Conservation (phyloP, 1,139 yeast genomes). For the Hyphopichia pseudoburtonii region DNA sequence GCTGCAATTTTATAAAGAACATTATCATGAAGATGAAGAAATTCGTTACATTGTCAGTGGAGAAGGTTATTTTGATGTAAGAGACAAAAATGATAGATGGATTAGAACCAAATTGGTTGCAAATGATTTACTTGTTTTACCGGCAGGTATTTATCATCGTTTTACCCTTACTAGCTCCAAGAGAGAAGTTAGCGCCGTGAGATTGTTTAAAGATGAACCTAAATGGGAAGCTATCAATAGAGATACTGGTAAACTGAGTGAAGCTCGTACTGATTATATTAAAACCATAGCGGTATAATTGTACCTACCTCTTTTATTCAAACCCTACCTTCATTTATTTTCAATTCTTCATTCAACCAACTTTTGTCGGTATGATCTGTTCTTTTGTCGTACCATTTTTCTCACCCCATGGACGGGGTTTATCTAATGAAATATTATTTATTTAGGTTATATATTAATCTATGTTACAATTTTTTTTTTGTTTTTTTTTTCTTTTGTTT, state of each 20-base stretch:
- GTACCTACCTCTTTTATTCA: background rate
- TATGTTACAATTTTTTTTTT: no score
- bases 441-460: no score
- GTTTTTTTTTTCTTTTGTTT: no score
- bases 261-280: constrained; percentile 34
- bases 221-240: constrained; percentile 92
- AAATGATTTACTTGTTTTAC: constrained; percentile 72
- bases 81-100: constrained; percentile 73
- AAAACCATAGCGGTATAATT: constrained; percentile 26
- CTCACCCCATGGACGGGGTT: no score
- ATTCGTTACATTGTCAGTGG: constrained; percentile 89
- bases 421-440: no score
- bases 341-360: no score
- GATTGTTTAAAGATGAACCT: constrained; percentile 92
- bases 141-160: constrained; percentile 92
- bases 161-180: constrained; percentile 66
- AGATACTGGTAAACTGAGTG: constrained; percentile 27
- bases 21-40: constrained; percentile 96
- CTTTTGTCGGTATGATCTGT: no score
- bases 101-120: constrained; percentile 64
- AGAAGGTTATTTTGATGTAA: constrained; percentile 87
- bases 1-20: constrained; percentile 76
- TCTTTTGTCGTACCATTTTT: no score
- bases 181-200: constrained; percentile 70
- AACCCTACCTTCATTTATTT: background rate